Conservation (phyloP, 2,329 filamentous ascomycete species). For the Pseudogymnoascus sp. region DNA sequence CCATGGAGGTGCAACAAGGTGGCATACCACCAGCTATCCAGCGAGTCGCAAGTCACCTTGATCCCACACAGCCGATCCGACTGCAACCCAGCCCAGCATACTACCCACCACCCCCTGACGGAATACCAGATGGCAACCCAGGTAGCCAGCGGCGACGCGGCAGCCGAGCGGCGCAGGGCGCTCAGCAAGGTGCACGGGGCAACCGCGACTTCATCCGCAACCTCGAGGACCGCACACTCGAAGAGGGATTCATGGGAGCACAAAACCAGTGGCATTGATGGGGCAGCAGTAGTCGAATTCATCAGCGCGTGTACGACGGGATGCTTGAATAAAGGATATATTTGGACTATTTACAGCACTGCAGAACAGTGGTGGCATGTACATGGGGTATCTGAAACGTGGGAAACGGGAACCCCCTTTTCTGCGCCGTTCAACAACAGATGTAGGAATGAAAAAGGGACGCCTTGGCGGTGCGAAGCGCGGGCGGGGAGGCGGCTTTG, state of each 20-base stretch:
- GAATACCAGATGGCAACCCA: conserved; percentile 57
- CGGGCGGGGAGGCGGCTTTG: neutral
- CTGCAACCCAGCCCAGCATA: conserved; percentile 94
- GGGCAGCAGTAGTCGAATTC: neutral
- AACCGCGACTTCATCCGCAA: conserved; percentile 91
- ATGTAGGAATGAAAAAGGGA: neutral
- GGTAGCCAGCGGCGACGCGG: conserved; percentile 62
- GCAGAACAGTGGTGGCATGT: neutral
- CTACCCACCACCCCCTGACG: conserved; percentile 86
- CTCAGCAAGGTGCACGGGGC: conserved; percentile 41
- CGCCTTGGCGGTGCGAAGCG: neutral
- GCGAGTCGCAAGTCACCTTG: conserved; percentile 88
- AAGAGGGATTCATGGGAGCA: conserved; percentile 74
- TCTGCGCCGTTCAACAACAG: neutral
- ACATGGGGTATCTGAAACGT: neutral
- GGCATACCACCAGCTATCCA: conserved; percentile 91
- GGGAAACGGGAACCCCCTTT: neutral
- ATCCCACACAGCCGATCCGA: conserved; percentile 88
- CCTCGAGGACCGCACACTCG: conserved; percentile 85
- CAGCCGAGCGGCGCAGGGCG: conserved; percentile 58
- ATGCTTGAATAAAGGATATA: conserved; percentile 7
- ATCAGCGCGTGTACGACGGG: conserved; percentile 3
- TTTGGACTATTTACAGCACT: conserved; percentile 6
- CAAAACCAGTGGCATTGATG: conserved; percentile 61
- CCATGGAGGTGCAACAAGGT: conserved; percentile 90